Conservation (phyloP, 306 rosid genomes). For the Astragalus glycyphyllos region DNA sequence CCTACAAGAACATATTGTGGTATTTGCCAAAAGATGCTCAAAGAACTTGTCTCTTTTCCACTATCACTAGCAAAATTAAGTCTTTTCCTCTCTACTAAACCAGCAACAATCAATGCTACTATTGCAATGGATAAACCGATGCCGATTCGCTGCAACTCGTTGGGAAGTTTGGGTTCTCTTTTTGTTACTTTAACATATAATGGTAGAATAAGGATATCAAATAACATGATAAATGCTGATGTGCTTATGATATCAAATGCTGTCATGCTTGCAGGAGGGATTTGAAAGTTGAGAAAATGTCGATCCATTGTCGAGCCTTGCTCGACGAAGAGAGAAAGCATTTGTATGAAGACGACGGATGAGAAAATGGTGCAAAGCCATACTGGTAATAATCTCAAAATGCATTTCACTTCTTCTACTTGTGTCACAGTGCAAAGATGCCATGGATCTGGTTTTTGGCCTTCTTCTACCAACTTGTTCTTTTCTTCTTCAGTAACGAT, state of each 20-base stretch:
- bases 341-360: constrained; percentile 65
- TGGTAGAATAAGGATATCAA: constrained; percentile 51
- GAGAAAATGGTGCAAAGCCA: constrained; percentile 70
- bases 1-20: constrained; percentile 66
- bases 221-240: constrained; percentile 53
- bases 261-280: constrained; percentile 74
- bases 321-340: constrained; percentile 63
- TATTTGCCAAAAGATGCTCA: constrained; percentile 70
- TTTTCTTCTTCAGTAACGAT: constrained; percentile 42
- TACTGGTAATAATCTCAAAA: constrained; percentile 54
- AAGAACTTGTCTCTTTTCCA: constrained; percentile 51
- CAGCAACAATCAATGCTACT: constrained; percentile 56
- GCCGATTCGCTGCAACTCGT: constrained; percentile 58
- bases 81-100: constrained; percentile 55
- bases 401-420: constrained; percentile 69
- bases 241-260: constrained; percentile 66
- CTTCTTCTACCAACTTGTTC: constrained; percentile 30
- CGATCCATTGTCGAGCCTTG: constrained; percentile 69
- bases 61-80: constrained; percentile 29
- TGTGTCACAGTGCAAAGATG: constrained; percentile 62
- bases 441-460: constrained; percentile 57
- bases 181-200: constrained; percentile 45
- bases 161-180: constrained; percentile 51
- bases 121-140: constrained; percentile 55
- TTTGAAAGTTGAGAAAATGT: constrained; percentile 45